phyloP scores from a whole-genome alignment of 2,329 filamentous ascomycete species.

The Penicillium sp. region DNA sequence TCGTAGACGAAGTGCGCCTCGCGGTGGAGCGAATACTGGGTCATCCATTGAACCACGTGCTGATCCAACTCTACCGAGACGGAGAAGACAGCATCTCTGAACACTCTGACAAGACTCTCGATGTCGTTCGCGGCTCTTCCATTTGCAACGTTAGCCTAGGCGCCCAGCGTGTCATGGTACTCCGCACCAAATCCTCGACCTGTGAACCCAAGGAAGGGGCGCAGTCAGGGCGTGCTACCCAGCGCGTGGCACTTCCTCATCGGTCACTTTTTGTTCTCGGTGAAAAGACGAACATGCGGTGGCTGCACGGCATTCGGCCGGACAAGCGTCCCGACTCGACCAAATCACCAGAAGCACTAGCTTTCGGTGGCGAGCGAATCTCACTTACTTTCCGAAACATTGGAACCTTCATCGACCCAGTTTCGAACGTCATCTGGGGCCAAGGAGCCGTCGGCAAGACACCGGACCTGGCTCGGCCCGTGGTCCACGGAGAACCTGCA shows the following conservation, averaged over 20 bases:
- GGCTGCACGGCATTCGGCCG: conserved; percentile 86
- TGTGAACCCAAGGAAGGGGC: conserved; percentile 21
- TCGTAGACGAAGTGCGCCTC: conserved; percentile 63
- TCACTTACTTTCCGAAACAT: conserved; percentile 88
- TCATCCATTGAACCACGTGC: conserved; percentile 80
- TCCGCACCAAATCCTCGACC: conserved; percentile 63
- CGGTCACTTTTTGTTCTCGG: conserved; percentile 86
- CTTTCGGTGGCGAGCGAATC: conserved; percentile 72
- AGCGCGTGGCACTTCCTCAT: conserved; percentile 73
- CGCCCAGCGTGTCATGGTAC: conserved; percentile 81
- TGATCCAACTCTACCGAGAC: conserved; percentile 89
- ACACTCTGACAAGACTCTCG: conserved; percentile 93
- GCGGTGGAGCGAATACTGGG: conserved; percentile 68
- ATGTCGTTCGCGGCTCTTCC: conserved; percentile 73
- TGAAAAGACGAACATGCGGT: conserved; percentile 72
- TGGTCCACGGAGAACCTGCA: conserved; percentile 65
- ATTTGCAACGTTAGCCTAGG: conserved; percentile 95
- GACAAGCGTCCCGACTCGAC: conserved; percentile 70
- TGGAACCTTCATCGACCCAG: conserved; percentile 70
- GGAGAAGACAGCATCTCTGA: conserved; percentile 91
- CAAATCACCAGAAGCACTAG: conserved; percentile 65
- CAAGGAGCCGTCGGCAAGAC: conserved; percentile 75
- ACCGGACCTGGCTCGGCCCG: conserved; percentile 53
- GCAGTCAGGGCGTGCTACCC: conserved; percentile 50
- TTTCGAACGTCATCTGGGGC: conserved; percentile 74